A percentile compares a stretch with the other conserved stretches of the same genome.
These are phyloP conservation scores for Eucalyptus leucophloia DNA, from an alignment of 345 rosid genomes.

Conservation along the genomic window DNA sequence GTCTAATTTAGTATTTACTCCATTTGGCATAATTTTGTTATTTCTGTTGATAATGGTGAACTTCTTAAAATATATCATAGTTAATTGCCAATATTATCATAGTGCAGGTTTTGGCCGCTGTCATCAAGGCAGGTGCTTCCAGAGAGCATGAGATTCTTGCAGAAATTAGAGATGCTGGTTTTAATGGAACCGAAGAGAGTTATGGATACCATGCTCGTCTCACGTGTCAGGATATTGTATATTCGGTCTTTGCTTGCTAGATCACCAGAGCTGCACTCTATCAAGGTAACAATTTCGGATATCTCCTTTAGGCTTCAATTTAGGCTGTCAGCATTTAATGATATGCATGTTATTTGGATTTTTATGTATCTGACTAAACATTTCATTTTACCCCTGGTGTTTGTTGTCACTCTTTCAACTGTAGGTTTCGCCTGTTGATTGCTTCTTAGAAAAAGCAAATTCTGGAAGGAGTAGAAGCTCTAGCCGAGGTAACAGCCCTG, in stretches of 20 bases:
- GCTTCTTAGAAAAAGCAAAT: conserved; percentile 77
- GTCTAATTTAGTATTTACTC: not conserved
- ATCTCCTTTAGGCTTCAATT: not conserved
- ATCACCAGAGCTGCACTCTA: conserved; percentile 92
- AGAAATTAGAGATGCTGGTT: conserved; percentile 93
- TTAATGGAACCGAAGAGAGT: conserved; percentile 91
- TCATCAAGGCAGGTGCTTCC: too few relatives aligned
- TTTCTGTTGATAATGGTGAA: not conserved
- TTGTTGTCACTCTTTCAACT: not conserved
- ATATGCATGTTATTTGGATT: not conserved
- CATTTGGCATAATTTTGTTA: not conserved
- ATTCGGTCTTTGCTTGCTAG: conserved; percentile 88
- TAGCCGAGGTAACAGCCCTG: conserved; percentile 82
- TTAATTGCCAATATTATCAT: too few relatives aligned
- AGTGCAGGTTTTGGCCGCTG: too few relatives aligned
- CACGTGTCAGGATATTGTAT: conserved; percentile 90
- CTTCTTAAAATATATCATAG: too few relatives aligned
- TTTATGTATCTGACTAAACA: not conserved
- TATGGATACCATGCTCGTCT: conserved; percentile 99
- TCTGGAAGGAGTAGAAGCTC: conserved; percentile 79
- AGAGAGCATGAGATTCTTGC: too few relatives aligned
- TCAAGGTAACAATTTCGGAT: conserved; percentile 42
- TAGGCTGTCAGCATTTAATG: not conserved
- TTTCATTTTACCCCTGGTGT: not conserved
- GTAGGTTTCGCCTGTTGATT: conserved; percentile 72